phyloP scores from a whole-genome alignment of 371 early-diverging fungal genomes.

The Apophysomyces variabilis region DNA sequence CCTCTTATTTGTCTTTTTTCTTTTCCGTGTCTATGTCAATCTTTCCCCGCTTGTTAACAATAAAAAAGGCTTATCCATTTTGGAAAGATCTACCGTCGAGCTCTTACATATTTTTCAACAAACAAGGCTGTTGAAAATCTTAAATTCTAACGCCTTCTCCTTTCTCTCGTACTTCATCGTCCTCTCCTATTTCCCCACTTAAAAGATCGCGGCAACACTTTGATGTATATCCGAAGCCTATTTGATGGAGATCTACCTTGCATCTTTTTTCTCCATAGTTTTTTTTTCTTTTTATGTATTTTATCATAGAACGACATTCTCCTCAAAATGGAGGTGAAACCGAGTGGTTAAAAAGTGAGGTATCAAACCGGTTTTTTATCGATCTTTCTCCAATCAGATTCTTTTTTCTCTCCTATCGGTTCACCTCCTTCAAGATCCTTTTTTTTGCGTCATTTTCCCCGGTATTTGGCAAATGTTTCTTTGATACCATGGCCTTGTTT shows the following conservation, averaged over 20 bases:
- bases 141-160: neutral
- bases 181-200: neutral
- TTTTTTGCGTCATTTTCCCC: conserved; percentile 35
- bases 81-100: neutral
- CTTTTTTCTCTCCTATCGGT: neutral
- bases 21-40: neutral
- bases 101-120: neutral
- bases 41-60: neutral
- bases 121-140: neutral
- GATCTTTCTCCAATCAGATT: neutral
- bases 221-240: conserved; percentile 1
- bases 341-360: neutral
- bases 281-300: neutral
- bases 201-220: conserved; percentile 1
- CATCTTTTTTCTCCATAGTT: neutral
- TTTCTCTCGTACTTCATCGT: neutral
- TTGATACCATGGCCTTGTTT: conserved; percentile 60
- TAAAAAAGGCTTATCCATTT: neutral
- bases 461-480: conserved; percentile 72
- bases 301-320: neutral
- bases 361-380: neutral
- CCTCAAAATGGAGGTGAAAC: neutral
- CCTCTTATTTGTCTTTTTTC: neutral
- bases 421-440: neutral
- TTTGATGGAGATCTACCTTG: conserved; percentile 4